A percentile compares a stretch with the other conserved stretches of the same genome.
Evolutionary conservation across 768 basidiomycete genomes (phyloP).

Genomic region (Tricholomella constricta): DNA sequence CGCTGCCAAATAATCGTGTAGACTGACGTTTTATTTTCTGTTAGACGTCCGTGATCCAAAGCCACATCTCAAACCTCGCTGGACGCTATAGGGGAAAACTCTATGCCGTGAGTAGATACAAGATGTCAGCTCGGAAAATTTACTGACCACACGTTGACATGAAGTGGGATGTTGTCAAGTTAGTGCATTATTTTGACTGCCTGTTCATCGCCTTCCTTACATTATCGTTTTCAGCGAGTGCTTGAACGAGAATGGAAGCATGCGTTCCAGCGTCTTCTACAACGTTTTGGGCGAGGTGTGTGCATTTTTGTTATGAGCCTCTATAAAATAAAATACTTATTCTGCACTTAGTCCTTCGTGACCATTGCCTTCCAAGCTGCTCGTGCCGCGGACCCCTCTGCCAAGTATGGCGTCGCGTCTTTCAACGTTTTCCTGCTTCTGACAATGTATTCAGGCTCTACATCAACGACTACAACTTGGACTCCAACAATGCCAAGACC

Average conservation of each 20-base stretch:
- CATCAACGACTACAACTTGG: slow-evolving; percentile 51
- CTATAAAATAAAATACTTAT: neutral
- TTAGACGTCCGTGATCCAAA: slow-evolving; percentile 45
- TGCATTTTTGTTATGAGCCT: neutral
- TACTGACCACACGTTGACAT: too few relatives aligned
- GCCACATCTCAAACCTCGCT: slow-evolving; percentile 47
- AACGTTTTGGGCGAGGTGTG: slow-evolving; percentile 48
- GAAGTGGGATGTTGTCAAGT: slow-evolving; percentile 50
- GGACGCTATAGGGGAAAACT: slow-evolving; percentile 49
- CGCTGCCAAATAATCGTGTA: too few relatives aligned
- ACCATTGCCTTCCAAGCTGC: slow-evolving; percentile 54
- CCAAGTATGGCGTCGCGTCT: slow-evolving; percentile 38
- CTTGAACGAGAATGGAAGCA: slow-evolving; percentile 52
- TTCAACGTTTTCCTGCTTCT: neutral
- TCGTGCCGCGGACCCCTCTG: slow-evolving; percentile 47
- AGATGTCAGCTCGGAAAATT: too few relatives aligned
- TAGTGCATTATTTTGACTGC: too few relatives aligned
- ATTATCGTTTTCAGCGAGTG: slow-evolving; percentile 38
- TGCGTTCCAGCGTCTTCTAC: slow-evolving; percentile 48
- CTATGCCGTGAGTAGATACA: slow-evolving; percentile 35
- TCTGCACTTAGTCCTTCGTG: slow-evolving; percentile 41
- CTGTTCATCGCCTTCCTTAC: neutral
- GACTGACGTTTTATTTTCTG: too few relatives aligned
- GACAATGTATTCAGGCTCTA: slow-evolving; percentile 25
- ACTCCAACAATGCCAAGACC: slow-evolving; percentile 50